Conservation (phyloP, 2,329 filamentous ascomycete species). For the Nigrograna mackinnonii region DNA sequence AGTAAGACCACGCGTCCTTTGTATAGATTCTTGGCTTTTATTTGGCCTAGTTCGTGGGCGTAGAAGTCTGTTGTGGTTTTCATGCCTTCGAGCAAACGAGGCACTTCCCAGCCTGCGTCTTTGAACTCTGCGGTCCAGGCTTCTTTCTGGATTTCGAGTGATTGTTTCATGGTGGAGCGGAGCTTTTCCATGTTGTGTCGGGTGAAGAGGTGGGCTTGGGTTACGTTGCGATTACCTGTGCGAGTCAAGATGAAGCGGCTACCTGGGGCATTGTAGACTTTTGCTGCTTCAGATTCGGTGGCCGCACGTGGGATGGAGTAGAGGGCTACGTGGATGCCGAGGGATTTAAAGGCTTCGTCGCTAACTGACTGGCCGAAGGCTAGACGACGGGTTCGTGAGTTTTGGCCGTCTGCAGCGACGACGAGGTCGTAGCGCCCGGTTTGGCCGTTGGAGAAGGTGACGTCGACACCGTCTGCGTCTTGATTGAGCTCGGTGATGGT, state of each 20-base stretch:
- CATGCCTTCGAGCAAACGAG: constrained; percentile 47
- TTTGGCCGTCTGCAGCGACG: constrained; percentile 58
- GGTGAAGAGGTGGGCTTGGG: constrained; percentile 2
- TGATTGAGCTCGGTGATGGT: constrained; percentile 31
- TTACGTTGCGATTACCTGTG: constrained; percentile 35
- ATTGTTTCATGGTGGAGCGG: constrained; percentile 4
- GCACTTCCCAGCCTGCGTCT: constrained; percentile 49
- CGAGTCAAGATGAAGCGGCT: constrained; percentile 46
- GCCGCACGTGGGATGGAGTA: constrained; percentile 35
- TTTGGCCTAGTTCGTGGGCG: constrained; percentile 44
- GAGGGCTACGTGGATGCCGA: constrained; percentile 34
- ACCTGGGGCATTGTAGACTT: constrained; percentile 37
- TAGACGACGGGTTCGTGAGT: constrained; percentile 45
- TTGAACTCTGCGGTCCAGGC: constrained; percentile 42
- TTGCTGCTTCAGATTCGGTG: constrained; percentile 39
- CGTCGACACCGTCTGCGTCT: constrained; percentile 36
- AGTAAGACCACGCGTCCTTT: constrained; percentile 53
- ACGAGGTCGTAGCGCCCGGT: constrained; percentile 53
- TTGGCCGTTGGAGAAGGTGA: constrained; percentile 47
- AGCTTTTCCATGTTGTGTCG: background rate
- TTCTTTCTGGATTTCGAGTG: constrained; percentile 41
- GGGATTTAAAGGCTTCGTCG: constrained; percentile 7
- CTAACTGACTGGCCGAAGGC: constrained; percentile 1
- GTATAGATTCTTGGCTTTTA: constrained; percentile 49
- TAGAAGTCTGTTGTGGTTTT: constrained; percentile 49